A percentile compares a stretch with the other conserved stretches of the same genome.
Evolutionary conservation across 2,329 filamentous ascomycete genomes (phyloP).

Genomic region (Diaporthe aspalathi): DNA sequence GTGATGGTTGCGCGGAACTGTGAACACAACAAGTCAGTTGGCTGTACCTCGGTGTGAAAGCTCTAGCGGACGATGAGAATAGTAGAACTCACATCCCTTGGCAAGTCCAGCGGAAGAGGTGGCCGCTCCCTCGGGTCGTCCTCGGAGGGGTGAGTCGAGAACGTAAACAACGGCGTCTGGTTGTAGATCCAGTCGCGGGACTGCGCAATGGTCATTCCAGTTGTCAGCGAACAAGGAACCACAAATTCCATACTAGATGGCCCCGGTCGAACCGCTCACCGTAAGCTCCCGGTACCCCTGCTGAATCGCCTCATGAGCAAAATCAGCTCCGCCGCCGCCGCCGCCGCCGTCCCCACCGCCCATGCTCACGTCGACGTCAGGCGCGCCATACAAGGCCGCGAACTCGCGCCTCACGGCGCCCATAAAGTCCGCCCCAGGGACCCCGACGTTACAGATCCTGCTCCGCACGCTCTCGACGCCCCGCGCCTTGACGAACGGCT

Average conservation of each 20-base stretch:
- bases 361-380: slow-evolving; percentile 53
- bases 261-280: slow-evolving; percentile 58
- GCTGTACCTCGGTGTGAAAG: neutral
- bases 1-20: slow-evolving; percentile 51
- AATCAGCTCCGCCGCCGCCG: too few relatives aligned
- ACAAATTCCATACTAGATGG: too few relatives aligned
- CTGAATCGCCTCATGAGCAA: slow-evolving; percentile 61
- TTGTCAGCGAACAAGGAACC: slow-evolving; percentile 49
- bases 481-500: slow-evolving; percentile 79
- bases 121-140: slow-evolving; percentile 69
- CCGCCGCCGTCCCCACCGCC: slow-evolving; percentile 56
- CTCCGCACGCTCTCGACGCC: slow-evolving; percentile 94
- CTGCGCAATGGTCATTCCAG: slow-evolving; percentile 49
- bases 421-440: slow-evolving; percentile 61
- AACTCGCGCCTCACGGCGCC: slow-evolving; percentile 75
- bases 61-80: rapidly evolving
- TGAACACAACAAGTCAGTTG: too few relatives aligned
- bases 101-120: slow-evolving; percentile 59
- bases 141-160: slow-evolving; percentile 71
- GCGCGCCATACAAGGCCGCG: slow-evolving; percentile 69
- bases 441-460: slow-evolving; percentile 80
- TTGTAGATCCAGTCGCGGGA: slow-evolving; percentile 81
- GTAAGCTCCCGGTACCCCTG: slow-evolving; percentile 73
- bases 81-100: slow-evolving; percentile 53
- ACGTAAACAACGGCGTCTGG: slow-evolving; percentile 86